A percentile compares a stretch with the other conserved stretches of the same genome.
These are phyloP conservation scores for Pseudogymnoascus sp. DNA, from an alignment of 2,329 filamentous ascomycete genomes.

Conservation along the genomic window DNA sequence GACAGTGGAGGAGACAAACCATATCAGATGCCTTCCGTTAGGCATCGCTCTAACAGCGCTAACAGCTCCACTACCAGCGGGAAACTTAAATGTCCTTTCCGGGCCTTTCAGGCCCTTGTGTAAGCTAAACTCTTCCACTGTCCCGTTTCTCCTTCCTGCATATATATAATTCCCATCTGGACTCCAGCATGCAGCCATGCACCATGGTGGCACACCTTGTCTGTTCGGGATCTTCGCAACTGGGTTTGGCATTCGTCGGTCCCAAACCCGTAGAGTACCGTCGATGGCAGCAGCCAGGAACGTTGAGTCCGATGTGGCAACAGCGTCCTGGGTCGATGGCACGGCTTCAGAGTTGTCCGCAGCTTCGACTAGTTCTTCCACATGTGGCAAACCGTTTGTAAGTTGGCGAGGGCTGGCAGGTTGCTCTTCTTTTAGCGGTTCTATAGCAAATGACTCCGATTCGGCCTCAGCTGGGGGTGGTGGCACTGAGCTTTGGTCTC, in stretches of 20 bases:
- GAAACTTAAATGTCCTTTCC: slow-evolving; percentile 77
- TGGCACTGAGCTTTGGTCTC: background rate
- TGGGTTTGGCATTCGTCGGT: slow-evolving; percentile 67
- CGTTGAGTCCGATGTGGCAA: slow-evolving; percentile 64
- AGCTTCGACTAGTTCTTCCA: slow-evolving; percentile 36
- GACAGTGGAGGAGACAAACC: slow-evolving; percentile 43
- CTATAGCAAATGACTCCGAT: slow-evolving; percentile 9
- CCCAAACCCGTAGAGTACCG: slow-evolving; percentile 89
- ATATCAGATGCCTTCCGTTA: slow-evolving; percentile 86
- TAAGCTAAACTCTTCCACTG: slow-evolving; percentile 88
- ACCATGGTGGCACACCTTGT: slow-evolving; percentile 83
- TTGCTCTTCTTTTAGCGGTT: background rate
- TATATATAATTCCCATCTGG: slow-evolving; percentile 95
- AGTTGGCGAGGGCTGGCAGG: background rate
- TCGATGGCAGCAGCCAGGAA: slow-evolving; percentile 88
- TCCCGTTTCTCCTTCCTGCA: slow-evolving; percentile 81
- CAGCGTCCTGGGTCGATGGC: slow-evolving; percentile 43
- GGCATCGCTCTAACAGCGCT: slow-evolving; percentile 85
- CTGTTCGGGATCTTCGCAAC: slow-evolving; percentile 72
- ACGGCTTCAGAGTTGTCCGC: slow-evolving; percentile 23
- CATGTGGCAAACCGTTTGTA: slow-evolving; percentile 46
- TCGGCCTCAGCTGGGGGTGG: slow-evolving; percentile 20
- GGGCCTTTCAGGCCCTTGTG: slow-evolving; percentile 73
- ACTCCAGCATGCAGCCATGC: slow-evolving; percentile 95
- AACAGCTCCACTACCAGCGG: slow-evolving; percentile 80